Percentiles rank a stretch among this genome's conserved stretches.
Evolutionary conservation across 176 grass and related monocot genomes (phyloP).

Genomic region (Musa schizocarpa): DNA sequence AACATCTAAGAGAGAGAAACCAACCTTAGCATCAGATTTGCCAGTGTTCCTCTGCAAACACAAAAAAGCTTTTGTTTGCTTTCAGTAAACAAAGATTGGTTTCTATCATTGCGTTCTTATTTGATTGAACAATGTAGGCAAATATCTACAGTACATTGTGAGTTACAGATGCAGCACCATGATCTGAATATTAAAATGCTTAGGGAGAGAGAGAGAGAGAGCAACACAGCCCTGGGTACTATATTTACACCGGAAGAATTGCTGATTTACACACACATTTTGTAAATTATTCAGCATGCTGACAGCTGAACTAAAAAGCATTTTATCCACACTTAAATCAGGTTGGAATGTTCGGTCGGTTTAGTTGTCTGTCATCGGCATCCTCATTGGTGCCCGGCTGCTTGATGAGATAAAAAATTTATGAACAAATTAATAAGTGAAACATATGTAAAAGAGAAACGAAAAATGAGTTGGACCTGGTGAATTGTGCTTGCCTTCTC

Average conservation of each 20-base stretch:
- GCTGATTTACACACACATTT: not conserved
- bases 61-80: not conserved
- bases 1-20: not conserved
- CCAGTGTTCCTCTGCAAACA: not conserved
- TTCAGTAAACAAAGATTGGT: not conserved
- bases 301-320: not conserved
- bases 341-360: not conserved
- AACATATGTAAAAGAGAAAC: not conserved
- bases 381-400: not conserved
- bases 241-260: conserved; percentile 9
- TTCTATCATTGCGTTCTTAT: not conserved
- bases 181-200: not conserved
- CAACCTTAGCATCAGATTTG: not conserved
- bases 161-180: not conserved
- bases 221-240: not conserved
- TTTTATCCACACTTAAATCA: not conserved
- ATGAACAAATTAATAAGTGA: not conserved
- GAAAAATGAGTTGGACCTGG: not conserved
- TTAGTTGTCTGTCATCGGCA: not conserved
- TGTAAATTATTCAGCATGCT: not conserved
- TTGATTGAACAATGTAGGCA: not conserved
- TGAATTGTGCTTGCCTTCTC: conserved; percentile 2
- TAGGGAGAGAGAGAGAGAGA: not conserved
- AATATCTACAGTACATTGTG: not conserved
- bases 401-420: not conserved